Percentiles rank a stretch among this genome's conserved stretches.
phyloP scores from a whole-genome alignment of 192 early-diverging fungal genomes.

The Spinellus fusiger region DNA sequence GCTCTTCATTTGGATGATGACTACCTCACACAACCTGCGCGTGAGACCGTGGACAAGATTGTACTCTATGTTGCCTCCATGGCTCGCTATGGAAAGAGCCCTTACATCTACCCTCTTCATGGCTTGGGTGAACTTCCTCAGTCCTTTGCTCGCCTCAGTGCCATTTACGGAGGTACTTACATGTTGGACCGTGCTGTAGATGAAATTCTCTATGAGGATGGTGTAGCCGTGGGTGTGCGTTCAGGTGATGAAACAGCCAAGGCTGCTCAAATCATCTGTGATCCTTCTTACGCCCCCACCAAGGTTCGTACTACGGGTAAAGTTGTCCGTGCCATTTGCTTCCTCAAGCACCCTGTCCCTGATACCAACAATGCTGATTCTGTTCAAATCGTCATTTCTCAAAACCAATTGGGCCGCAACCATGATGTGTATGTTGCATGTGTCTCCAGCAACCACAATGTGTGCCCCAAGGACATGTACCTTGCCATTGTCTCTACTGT shows the following conservation, averaged over 20 bases:
- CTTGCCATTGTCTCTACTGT: constrained; percentile 97
- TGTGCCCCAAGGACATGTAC: constrained; percentile 82
- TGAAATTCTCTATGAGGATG: constrained; percentile 79
- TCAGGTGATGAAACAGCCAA: constrained; percentile 81
- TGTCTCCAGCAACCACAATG: constrained; percentile 84
- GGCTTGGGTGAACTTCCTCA: constrained; percentile 98
- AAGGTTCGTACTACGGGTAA: constrained; percentile 78
- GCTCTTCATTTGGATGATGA: constrained; percentile 91
- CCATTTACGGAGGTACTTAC: constrained; percentile 98
- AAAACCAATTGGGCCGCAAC: constrained; percentile 90
- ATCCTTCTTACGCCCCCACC: constrained; percentile 87
- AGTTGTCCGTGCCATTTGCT: constrained; percentile 95
- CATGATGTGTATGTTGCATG: constrained; percentile 96
- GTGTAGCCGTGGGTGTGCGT: constrained; percentile 84
- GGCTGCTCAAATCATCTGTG: constrained; percentile 87
- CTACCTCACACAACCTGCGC: constrained; percentile 65
- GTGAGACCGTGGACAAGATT: constrained; percentile 85
- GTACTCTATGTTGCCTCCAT: constrained; percentile 90
- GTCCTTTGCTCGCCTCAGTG: constrained; percentile 93
- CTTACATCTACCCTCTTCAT: constrained; percentile 98
- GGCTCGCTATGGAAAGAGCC: constrained; percentile 88
- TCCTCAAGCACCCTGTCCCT: constrained; percentile 88
- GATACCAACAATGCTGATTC: constrained; percentile 83
- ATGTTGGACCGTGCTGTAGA: constrained; percentile 94
- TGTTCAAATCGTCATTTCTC: constrained; percentile 94